Percentiles rank a stretch among this genome's conserved stretches.
These are phyloP conservation scores for Dactylonectria macrodidyma DNA, from an alignment of 2,329 filamentous ascomycete species.

Conservation along the genomic window DNA sequence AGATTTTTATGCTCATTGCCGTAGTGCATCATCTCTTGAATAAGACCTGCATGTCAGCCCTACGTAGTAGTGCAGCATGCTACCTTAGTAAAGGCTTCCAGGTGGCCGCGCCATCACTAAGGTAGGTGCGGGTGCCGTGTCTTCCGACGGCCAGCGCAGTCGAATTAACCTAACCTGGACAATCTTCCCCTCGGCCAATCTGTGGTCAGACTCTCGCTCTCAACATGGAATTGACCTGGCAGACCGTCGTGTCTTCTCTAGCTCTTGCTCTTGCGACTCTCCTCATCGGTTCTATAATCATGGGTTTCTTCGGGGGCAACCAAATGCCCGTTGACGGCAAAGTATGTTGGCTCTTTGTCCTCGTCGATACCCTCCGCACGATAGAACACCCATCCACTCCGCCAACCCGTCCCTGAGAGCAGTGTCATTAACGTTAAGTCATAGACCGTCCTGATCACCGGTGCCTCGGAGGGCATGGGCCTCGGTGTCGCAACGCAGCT, in stretches of 20 bases:
- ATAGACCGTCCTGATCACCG: slow-evolving; percentile 87
- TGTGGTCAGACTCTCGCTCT: slow-evolving; percentile 6
- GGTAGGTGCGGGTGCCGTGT: neutral
- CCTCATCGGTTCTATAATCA: slow-evolving; percentile 57
- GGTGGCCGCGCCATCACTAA: slow-evolving; percentile 7
- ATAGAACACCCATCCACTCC: neutral
- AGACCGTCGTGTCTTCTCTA: slow-evolving; percentile 26
- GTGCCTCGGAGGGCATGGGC: slow-evolving; percentile 94
- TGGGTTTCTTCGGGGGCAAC: slow-evolving; percentile 80
- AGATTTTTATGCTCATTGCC: neutral
- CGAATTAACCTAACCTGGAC: slow-evolving; percentile 9
- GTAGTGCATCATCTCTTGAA: neutral
- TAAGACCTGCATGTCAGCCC: neutral
- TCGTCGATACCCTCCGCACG: neutral
- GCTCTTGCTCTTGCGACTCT: slow-evolving; percentile 36
- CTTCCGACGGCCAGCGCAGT: slow-evolving; percentile 10
- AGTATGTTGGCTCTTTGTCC: slow-evolving; percentile 62
- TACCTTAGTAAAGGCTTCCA: neutral
- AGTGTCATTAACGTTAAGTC: slow-evolving; percentile 17
- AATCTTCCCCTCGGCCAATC: slow-evolving; percentile 27
- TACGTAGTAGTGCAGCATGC: neutral
- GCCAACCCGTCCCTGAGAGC: neutral
- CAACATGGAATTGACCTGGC: slow-evolving; percentile 40
- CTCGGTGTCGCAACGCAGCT: slow-evolving; percentile 81
- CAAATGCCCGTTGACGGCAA: slow-evolving; percentile 88